These are phyloP conservation scores for Lentinula novae-zelandiae DNA, from an alignment of 1,284 basidiomycete species.

Conservation along the genomic window DNA sequence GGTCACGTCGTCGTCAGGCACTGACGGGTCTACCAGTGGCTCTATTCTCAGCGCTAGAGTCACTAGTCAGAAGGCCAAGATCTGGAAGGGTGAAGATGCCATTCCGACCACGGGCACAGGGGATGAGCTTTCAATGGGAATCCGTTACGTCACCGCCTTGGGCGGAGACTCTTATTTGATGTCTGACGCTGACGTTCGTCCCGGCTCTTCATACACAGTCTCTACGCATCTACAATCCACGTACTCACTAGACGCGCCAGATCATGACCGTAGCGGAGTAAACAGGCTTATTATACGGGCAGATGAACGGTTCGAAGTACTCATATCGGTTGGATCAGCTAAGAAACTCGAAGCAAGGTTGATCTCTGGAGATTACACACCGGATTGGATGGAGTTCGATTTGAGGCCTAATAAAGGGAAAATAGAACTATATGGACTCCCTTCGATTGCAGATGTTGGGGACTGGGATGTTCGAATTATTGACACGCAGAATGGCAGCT, in stretches of 20 bases:
- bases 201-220: constrained; percentile 29
- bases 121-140: constrained; percentile 61
- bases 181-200: constrained; percentile 21
- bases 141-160: constrained; percentile 66
- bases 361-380: constrained; percentile 51
- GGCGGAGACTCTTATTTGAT: constrained; percentile 33
- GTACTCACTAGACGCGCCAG: constrained; percentile 58
- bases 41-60: constrained; percentile 37
- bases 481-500: constrained; percentile 30
- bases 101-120: constrained; percentile 31
- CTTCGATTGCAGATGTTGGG: constrained; percentile 48
- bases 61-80: constrained; percentile 63
- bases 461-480: constrained; percentile 57
- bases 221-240: constrained; percentile 48
- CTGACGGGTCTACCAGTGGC: constrained; percentile 21
- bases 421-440: constrained; percentile 57
- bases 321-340: constrained; percentile 35
- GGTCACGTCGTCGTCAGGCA: constrained; percentile 29
- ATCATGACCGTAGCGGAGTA: constrained; percentile 28
- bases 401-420: constrained; percentile 40
- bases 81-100: constrained; percentile 36
- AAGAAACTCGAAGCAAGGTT: constrained; percentile 45
- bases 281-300: constrained; percentile 50
- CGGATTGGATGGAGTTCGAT: constrained; percentile 55
- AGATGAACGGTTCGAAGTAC: constrained; percentile 61